Conservation (phyloP, 495 filamentous ascomycete species). For the Letharia columbiana region DNA sequence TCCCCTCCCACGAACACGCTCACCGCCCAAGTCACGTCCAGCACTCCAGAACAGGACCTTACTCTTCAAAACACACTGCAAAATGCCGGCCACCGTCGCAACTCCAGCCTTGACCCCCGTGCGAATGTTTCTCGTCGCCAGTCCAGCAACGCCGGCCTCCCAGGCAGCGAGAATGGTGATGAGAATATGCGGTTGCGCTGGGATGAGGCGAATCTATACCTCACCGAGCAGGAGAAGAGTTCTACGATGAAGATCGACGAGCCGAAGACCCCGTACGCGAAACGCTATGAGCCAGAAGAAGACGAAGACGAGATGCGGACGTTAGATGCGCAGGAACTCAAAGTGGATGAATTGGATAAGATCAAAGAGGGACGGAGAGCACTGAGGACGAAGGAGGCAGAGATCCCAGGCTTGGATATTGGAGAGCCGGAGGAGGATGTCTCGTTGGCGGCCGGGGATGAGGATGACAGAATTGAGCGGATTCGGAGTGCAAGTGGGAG, state of each 20-base stretch:
- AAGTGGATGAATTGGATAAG: constrained; percentile 69
- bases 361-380: constrained; percentile 33
- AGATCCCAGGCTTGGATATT: constrained; percentile 85
- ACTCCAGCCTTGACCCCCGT: constrained; percentile 58
- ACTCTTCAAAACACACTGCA: constrained; percentile 87
- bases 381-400: constrained; percentile 47
- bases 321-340: constrained; percentile 48
- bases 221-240: constrained; percentile 89
- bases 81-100: constrained; percentile 85
- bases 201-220: constrained; percentile 95
- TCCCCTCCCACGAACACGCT: constrained; percentile 25
- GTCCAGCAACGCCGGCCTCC: constrained; percentile 41
- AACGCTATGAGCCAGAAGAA: constrained; percentile 79
- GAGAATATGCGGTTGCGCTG: constrained; percentile 75
- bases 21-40: constrained; percentile 27
- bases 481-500: constrained; percentile 31
- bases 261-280: constrained; percentile 93
- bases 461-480: constrained; percentile 26
- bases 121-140: constrained; percentile 59
- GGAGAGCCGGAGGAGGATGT: constrained; percentile 84
- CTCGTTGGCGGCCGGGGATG: constrained; percentile 21
- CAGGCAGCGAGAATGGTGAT: constrained; percentile 41
- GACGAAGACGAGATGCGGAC: constrained; percentile 65
- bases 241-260: constrained; percentile 98
- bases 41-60: constrained; percentile 65